Conservation (phyloP, 148 eudicot species). For the Chenopodium suecicum region DNA sequence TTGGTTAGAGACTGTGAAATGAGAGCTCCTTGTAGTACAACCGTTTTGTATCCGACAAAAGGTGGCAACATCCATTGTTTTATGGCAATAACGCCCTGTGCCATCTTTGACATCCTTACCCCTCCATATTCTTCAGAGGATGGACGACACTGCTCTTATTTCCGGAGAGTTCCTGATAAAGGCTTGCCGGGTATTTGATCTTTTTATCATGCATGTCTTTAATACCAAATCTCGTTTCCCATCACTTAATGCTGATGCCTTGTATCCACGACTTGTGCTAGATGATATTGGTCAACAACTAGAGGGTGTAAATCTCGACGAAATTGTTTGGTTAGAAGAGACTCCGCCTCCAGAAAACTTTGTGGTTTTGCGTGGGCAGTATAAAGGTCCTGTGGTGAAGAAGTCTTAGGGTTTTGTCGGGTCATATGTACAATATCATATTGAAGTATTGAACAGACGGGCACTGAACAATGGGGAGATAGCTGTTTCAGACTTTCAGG, state of each 20-base stretch:
- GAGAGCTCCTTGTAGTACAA: slow-evolving; percentile 85
- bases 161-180: slow-evolving; percentile 34
- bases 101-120: slow-evolving; percentile 89
- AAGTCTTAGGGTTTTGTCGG: slow-evolving; percentile 28
- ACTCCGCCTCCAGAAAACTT: slow-evolving; percentile 49
- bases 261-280: slow-evolving; percentile 19
- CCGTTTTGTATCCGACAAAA: slow-evolving; percentile 69
- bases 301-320: slow-evolving; percentile 31
- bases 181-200: slow-evolving; percentile 41
- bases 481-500: slow-evolving; percentile 3
- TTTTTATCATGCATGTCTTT: not conserved
- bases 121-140: slow-evolving; percentile 89
- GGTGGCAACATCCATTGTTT: slow-evolving; percentile 97
- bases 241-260: not conserved
- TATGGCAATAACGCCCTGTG: slow-evolving; percentile 87
- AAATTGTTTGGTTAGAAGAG: slow-evolving; percentile 50
- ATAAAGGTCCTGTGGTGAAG: slow-evolving; percentile 45
- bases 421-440: slow-evolving; percentile 17
- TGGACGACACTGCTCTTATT: slow-evolving; percentile 86
- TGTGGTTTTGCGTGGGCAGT: slow-evolving; percentile 40
- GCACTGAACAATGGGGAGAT: slow-evolving; percentile 13
- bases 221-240: not conserved
- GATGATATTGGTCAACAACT: slow-evolving; percentile 44
- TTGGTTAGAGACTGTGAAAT: slow-evolving; percentile 74
- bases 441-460: slow-evolving; percentile 4